Evolutionary conservation across 768 basidiomycete genomes (phyloP).

Genomic region (Sarcomyxa edulis): DNA sequence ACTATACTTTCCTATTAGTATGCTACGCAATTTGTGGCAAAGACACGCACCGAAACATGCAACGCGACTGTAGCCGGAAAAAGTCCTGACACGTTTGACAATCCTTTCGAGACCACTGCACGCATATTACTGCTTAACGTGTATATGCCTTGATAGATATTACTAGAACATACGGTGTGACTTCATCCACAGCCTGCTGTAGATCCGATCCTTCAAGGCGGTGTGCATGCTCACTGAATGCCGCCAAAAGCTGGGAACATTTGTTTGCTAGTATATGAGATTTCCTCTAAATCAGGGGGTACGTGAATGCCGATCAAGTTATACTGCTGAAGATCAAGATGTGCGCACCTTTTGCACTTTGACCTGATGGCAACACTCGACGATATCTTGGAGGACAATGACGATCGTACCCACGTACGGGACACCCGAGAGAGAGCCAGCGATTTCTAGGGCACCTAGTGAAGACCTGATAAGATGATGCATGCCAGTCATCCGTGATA

Average conservation of each 20-base stretch:
- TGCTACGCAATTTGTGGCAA: neutral
- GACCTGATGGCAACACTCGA: conserved; percentile 39
- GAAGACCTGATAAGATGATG: neutral
- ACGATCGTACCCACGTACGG: conserved; percentile 42
- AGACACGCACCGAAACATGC: conserved; percentile 31
- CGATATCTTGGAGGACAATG: conserved; percentile 37
- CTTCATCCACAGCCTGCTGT: conserved; percentile 34
- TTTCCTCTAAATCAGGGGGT: conserved; percentile 27
- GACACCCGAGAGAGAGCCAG: conserved; percentile 36
- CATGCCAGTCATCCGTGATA: no score
- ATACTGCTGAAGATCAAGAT: conserved; percentile 5
- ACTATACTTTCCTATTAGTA: conserved; percentile 22
- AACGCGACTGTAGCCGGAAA: conserved; percentile 32
- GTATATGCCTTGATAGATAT: no score
- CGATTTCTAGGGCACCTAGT: conserved; percentile 28
- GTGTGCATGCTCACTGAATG: conserved; percentile 33
- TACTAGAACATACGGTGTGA: conserved; percentile 30
- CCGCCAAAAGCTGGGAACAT: conserved; percentile 32
- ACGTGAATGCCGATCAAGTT: neutral
- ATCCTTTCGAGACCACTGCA: conserved; percentile 38
- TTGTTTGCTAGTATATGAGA: conserved; percentile 34
- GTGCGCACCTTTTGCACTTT: conserved; percentile 40
- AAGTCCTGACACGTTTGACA: conserved; percentile 29
- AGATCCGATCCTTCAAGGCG: conserved; percentile 35
- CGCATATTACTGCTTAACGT: neutral